Conservation (phyloP, 169 alveolate species). For the Eimeria acervulina region DNA sequence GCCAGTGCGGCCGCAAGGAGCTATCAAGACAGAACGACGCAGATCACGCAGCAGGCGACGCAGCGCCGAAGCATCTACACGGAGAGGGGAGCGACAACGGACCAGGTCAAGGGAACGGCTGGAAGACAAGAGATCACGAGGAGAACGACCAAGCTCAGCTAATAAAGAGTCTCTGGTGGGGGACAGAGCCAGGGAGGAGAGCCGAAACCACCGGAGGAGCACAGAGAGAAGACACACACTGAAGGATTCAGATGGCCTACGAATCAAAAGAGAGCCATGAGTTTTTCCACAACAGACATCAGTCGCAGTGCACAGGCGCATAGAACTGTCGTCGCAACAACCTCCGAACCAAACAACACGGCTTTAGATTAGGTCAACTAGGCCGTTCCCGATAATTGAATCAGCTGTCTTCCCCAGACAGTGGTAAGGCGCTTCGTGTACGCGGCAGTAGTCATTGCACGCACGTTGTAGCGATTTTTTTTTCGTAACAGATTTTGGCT, state of each 20-base stretch:
- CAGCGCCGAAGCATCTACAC: not conserved
- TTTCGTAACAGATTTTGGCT: not conserved
- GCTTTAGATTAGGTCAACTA: not conserved
- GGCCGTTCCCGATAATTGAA: not conserved
- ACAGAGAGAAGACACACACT: not conserved
- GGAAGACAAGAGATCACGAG: not conserved
- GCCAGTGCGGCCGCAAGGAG: not conserved
- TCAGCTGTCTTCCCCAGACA: not conserved
- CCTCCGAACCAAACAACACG: not conserved
- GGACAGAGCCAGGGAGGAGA: constrained; percentile 5
- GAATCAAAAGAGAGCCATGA: constrained; percentile 14
- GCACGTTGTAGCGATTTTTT: not conserved
- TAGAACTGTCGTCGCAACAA: not conserved
- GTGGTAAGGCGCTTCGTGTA: not conserved
- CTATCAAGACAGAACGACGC: not conserved
- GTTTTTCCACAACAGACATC: not conserved
- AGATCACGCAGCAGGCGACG: constrained; percentile 50
- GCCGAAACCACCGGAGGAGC: constrained; percentile 3
- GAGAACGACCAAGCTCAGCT: not conserved
- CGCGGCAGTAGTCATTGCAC: not conserved
- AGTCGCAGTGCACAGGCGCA: not conserved
- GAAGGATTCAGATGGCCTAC: not conserved
- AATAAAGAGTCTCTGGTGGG: not conserved
- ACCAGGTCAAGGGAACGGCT: constrained; percentile 11
- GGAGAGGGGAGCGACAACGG: not conserved